Percentiles rank a stretch among this genome's conserved stretches.
Evolutionary conservation across 805 yeast genomes (phyloP).

Genomic region (Kazachstania taianensis): DNA sequence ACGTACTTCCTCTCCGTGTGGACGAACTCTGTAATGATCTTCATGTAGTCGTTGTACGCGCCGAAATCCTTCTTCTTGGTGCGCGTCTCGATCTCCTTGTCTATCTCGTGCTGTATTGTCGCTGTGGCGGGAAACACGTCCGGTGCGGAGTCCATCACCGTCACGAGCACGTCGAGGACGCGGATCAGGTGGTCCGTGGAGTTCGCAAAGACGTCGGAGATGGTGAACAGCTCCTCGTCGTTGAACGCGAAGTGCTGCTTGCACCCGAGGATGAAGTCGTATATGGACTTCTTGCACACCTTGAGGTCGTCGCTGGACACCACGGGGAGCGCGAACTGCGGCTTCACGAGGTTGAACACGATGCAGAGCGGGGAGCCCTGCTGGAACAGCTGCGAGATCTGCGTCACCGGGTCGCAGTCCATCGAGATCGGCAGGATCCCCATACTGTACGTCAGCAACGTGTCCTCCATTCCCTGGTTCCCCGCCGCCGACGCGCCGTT

Average conservation of each 20-base stretch:
- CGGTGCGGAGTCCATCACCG: constrained; percentile 48
- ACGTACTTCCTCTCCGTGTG: constrained; percentile 90
- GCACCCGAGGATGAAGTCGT: constrained; percentile 82
- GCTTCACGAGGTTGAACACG: constrained; percentile 61
- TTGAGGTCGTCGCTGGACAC: constrained; percentile 72
- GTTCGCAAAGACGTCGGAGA: constrained; percentile 80
- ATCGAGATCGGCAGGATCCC: constrained; percentile 68
- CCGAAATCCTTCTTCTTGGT: constrained; percentile 15
- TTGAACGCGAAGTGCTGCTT: constrained; percentile 61
- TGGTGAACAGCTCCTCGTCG: constrained; percentile 79
- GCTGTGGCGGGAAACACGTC: constrained; percentile 30
- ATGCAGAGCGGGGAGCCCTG: constrained; percentile 89
- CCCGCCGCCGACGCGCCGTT: constrained; percentile 10
- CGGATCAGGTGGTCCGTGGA: constrained; percentile 67
- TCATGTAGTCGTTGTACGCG: constrained; percentile 30
- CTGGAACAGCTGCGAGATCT: constrained; percentile 77
- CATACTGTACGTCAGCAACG: constrained; percentile 51
- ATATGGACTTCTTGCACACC: constrained; percentile 79
- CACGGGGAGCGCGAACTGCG: constrained; percentile 48
- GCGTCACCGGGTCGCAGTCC: constrained; percentile 86
- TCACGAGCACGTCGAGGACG: constrained; percentile 61
- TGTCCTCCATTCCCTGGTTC: constrained; percentile 22
- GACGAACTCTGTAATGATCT: constrained; percentile 73
- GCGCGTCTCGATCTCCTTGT: constrained; percentile 9
- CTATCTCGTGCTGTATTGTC: constrained; percentile 21